Evolutionary conservation across 2,329 filamentous ascomycete genomes (phyloP), one percentile per base, ranked within the genome.

Genomic region (Diaporthe longicolla): DNA sequence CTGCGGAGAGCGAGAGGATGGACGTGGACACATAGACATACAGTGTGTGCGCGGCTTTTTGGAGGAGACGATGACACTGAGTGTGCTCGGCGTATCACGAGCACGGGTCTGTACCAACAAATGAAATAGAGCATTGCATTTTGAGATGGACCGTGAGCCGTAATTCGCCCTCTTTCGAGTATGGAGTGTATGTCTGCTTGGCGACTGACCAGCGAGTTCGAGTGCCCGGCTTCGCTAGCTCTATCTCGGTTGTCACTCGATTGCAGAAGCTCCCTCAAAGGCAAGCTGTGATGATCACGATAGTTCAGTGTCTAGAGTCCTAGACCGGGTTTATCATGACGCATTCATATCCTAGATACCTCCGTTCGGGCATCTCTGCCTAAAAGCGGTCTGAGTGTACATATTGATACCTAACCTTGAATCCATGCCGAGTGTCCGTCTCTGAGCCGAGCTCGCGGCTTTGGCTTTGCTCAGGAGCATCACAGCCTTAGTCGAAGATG

Each of bases 1-100:
- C 92, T 72, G 89, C 91, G 72, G 91, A 93, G 76, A 89, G 89
- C 66, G 92, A 93, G 82, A 87, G 86, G 81, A 93, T 93, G 92
- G 91, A 93, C 79, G 86, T 93, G 59, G 91, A 93, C 82, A 85
- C 87, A 80, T 93, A 85, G 43, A 58, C 21, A 43, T 19, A 4
- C n/a, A 37, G 10, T 21, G 15, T 59, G 11, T 50, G 48, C n/a
- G 35, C 35, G 45, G 15, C 21, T 54, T 35, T n/a, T n/a, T 6
- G 26, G 26, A 50, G 15, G 37, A 13, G 65, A 52, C 17, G 66
- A 59, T 50, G 57, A 48, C 55, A 26, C 57, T 69, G 43, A 58
- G 32, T 37, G 58, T 50, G 63, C 57, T 45, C 58, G 59, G 66
- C 59, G 40, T 71, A 54, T 50, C 37, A 68, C 45, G 71, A 50